A percentile compares a stretch with the other conserved stretches of the same genome.
Conservation (phyloP, 176 grass and related monocot genomes). For the Avena insularis region DNA sequence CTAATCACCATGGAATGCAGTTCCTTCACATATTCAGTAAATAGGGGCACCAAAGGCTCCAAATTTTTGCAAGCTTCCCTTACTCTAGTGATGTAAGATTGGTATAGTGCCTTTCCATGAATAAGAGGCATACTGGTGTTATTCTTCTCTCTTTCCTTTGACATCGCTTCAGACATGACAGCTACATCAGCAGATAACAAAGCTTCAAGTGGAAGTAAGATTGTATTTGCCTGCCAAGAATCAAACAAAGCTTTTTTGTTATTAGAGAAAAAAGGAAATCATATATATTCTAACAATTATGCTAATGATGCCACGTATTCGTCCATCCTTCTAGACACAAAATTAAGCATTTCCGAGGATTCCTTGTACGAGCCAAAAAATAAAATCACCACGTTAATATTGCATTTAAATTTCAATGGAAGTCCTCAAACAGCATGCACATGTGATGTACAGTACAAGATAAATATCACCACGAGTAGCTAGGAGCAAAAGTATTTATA, state of each 20-base stretch:
- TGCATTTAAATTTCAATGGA: slow-evolving; percentile 12
- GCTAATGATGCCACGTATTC: slow-evolving; percentile 26
- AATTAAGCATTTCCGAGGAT: slow-evolving; percentile 32
- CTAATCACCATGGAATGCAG: slow-evolving; percentile 84
- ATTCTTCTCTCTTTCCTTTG: slow-evolving; percentile 68
- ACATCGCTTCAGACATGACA: slow-evolving; percentile 70
- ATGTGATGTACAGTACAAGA: slow-evolving; percentile 25
- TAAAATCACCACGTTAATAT: slow-evolving; percentile 16
- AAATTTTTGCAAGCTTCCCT: slow-evolving; percentile 82
- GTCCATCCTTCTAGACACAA: slow-evolving; percentile 20
- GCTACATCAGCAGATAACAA: slow-evolving; percentile 78
- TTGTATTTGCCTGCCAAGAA: slow-evolving; percentile 76
- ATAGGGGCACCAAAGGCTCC: slow-evolving; percentile 66
- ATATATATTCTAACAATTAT: slow-evolving; percentile 19
- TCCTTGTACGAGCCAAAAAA: slow-evolving; percentile 3
- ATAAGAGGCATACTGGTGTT: slow-evolving; percentile 60
- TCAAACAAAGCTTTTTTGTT: slow-evolving; percentile 36
- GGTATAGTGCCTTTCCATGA: slow-evolving; percentile 80
- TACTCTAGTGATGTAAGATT: slow-evolving; percentile 82
- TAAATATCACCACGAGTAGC: slow-evolving; percentile 31
- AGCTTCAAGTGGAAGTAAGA: slow-evolving; percentile 88
- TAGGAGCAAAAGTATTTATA: slow-evolving; percentile 37
- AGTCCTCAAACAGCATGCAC: slow-evolving; percentile 31
- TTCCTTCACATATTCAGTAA: slow-evolving; percentile 66
- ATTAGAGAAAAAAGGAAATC: slow-evolving; percentile 41